These are phyloP conservation scores for Suillus alpinus DNA, from an alignment of 768 basidiomycete species.

Conservation along the genomic window DNA sequence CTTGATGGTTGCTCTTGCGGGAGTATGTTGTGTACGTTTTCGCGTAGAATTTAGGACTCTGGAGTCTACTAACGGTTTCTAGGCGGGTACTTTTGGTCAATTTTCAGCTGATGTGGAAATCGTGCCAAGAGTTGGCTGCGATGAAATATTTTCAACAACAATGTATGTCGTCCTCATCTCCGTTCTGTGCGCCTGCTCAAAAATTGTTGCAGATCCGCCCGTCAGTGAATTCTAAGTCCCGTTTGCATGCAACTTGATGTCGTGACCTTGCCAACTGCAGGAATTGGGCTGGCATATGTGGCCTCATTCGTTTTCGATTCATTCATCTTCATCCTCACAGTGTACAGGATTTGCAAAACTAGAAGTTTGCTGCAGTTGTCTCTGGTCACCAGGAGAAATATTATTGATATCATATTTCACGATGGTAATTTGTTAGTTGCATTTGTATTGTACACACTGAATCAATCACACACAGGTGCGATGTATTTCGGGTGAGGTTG, in stretches of 20 bases:
- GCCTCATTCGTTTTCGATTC: constrained; percentile 49
- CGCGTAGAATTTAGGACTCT: neutral
- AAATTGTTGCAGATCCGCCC: constrained; percentile 18
- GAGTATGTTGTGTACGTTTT: constrained; percentile 35
- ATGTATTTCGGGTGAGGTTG: constrained; percentile 52
- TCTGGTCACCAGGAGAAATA: constrained; percentile 28
- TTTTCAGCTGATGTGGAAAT: constrained; percentile 38
- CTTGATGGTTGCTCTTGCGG: constrained; percentile 29
- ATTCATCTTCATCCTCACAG: constrained; percentile 44
- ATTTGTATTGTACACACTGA: neutral
- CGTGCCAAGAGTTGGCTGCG: constrained; percentile 29
- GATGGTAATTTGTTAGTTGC: constrained; percentile 40
- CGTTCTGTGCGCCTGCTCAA: neutral
- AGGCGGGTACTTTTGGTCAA: constrained; percentile 35
- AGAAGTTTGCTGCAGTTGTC: constrained; percentile 21
- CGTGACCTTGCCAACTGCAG: constrained; percentile 12
- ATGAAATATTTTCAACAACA: constrained; percentile 2
- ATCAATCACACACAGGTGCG: constrained; percentile 35
- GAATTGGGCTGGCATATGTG: constrained; percentile 42
- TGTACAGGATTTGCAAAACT: constrained; percentile 43
- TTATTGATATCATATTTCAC: constrained; percentile 43
- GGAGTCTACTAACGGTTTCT: neutral
- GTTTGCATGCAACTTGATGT: neutral
- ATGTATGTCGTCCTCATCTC: neutral
- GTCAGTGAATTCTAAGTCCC: neutral